Base-by-base conservation (phyloP, 129 eudicot genomes). In the Pittosporum tobira region DNA sequence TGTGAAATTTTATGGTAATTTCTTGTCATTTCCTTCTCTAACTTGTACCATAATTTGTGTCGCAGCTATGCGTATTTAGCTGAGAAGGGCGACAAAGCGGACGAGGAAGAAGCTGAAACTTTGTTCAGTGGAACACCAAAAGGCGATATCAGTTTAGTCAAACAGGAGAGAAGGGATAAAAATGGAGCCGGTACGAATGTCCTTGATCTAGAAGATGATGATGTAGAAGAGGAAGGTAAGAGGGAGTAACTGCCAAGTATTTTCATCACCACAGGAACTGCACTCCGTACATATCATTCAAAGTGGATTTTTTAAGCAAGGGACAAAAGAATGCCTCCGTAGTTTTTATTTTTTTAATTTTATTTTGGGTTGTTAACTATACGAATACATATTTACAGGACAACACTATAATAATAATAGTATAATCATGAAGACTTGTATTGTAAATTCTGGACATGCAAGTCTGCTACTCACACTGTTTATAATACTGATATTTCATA, bases 51-150 rank as follows among this genome's bases (percentile, higher is more conserved):
- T 34, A 6, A 12, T 47, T 19, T 65, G 19, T 51, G 23, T 3
- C 43, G 50, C 84, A 93, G 96, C 46, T 93, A 93, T 20, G 96
- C 99, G 9, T 93, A 93, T 61, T 76, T 84, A 30, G 88, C 78
- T 25, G 82, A 62, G 43, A 83, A 59, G 77, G 96, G 79, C 31
- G 91, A 75, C 13, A 89, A 84, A 51, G 77, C 70, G 14, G 89
- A 83, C 26, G 94, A 71, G 18, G 95, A 91, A 67, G 99, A 84
- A 93, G 68, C 70, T 6, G 88, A 93, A 79, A 76, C 96, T 27
- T 75, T 93, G 21, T 62, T 65, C 63, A 75, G 70, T 27, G 88
- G 81, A 58, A 42, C 79, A 48, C 71, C 94, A 5, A 68, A 78
- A 48, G 94, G 96, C 13, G 86, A 83, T 66, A 74, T 93, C 63